These are phyloP conservation scores for Aspergillus udagawae DNA, from an alignment of 2,329 filamentous ascomycete genomes.

Conservation along the genomic window DNA sequence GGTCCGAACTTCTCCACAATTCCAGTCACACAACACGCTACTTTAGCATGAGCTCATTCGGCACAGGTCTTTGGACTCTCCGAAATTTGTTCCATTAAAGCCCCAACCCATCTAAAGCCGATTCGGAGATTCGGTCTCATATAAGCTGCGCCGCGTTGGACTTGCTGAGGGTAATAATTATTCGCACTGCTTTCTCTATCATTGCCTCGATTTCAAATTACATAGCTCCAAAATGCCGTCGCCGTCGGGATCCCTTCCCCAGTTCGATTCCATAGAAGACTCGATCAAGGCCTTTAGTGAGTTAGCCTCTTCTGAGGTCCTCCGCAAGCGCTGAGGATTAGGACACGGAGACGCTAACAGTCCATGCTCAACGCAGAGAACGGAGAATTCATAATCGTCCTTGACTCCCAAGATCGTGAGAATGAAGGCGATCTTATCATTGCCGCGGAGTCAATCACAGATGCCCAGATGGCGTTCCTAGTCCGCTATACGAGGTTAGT, in stretches of 20 bases:
- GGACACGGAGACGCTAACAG: slow-evolving; percentile 4
- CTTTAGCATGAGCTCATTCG: too few species aligned
- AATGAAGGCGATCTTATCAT: slow-evolving; percentile 99
- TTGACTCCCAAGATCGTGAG: slow-evolving; percentile 87
- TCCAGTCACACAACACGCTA: too few species aligned
- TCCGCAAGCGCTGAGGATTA: neutral
- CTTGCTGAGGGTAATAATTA: slow-evolving; percentile 21
- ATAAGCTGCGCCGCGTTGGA: slow-evolving; percentile 10
- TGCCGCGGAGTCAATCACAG: slow-evolving; percentile 76
- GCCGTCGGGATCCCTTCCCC: slow-evolving; percentile 28
- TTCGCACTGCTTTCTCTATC: neutral
- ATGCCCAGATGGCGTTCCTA: slow-evolving; percentile 93
- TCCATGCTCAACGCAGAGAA: slow-evolving; percentile 47
- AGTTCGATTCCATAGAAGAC: slow-evolving; percentile 42
- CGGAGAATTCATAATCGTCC: slow-evolving; percentile 92
- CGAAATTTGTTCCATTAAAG: too few species aligned
- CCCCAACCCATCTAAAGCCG: neutral
- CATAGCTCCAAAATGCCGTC: slow-evolving; percentile 28
- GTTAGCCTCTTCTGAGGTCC: slow-evolving; percentile 13
- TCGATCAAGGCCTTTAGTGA: slow-evolving; percentile 41
- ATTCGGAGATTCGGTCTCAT: neutral
- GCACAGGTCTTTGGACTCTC: too few species aligned
- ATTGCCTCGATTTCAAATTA: neutral
- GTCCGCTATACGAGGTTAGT: slow-evolving; percentile 71
- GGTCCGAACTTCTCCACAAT: too few species aligned